phyloP scores from a whole-genome alignment of 2,329 filamentous ascomycete species.

The Volutella citrinella region DNA sequence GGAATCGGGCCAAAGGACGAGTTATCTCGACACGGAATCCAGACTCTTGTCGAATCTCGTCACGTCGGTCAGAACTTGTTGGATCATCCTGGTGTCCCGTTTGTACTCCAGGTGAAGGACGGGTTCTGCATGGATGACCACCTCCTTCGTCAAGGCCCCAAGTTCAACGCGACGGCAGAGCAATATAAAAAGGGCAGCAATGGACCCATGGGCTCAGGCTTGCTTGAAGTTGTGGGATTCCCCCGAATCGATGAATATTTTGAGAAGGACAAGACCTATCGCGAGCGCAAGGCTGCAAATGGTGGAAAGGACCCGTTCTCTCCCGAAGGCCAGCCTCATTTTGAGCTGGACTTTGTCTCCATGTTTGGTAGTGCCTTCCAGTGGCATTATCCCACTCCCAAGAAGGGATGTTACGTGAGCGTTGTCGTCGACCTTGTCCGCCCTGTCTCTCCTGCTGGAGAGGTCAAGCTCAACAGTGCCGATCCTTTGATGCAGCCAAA shows the following conservation, averaged over 20 bases:
- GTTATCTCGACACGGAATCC: constrained; percentile 52
- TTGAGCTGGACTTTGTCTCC: constrained; percentile 61
- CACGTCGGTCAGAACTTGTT: constrained; percentile 64
- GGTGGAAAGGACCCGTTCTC: constrained; percentile 50
- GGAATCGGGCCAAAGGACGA: constrained; percentile 58
- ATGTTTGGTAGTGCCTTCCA: constrained; percentile 52
- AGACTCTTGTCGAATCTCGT: constrained; percentile 51
- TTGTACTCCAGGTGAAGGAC: constrained; percentile 30
- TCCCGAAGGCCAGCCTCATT: constrained; percentile 57
- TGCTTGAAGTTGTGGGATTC: constrained; percentile 51
- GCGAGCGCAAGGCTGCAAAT: constrained; percentile 37
- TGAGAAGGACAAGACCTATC: constrained; percentile 46
- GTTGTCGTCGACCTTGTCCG: constrained; percentile 49
- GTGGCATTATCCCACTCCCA: constrained; percentile 42
- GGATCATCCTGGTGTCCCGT: constrained; percentile 56
- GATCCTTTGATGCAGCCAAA: constrained; percentile 56
- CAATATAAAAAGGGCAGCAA: constrained; percentile 19
- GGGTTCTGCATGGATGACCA: constrained; percentile 34
- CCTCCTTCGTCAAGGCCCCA: constrained; percentile 25
- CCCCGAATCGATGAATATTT: constrained; percentile 54
- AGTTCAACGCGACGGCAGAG: not conserved
- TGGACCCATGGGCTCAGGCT: constrained; percentile 38
- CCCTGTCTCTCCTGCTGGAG: constrained; percentile 43
- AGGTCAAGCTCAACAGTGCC: constrained; percentile 53
- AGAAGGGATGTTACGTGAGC: constrained; percentile 48